A percentile compares a stretch with the other conserved stretches of the same genome.
phyloP scores from a whole-genome alignment of 2,329 filamentous ascomycete species.

The Verticillium isaacii region DNA sequence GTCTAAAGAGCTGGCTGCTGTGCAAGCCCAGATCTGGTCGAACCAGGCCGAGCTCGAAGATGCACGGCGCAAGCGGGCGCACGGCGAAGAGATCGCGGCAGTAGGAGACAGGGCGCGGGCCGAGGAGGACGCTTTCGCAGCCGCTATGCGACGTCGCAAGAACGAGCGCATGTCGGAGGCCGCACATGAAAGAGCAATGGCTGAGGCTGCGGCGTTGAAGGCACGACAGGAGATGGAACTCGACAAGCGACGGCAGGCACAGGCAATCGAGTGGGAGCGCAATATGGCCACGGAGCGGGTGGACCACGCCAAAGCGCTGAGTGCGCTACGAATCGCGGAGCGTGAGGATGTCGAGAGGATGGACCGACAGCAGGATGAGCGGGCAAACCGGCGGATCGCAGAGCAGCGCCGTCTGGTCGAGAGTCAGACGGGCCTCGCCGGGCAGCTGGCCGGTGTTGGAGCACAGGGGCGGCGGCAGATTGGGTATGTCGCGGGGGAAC shows the following conservation, averaged over 20 bases:
- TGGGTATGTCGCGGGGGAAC: slow-evolving; percentile 50
- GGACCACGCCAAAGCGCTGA: slow-evolving; percentile 44
- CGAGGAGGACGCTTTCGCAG: slow-evolving; percentile 38
- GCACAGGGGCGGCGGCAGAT: slow-evolving; percentile 42
- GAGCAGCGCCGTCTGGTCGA: slow-evolving; percentile 49
- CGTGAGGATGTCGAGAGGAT: slow-evolving; percentile 45
- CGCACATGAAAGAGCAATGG: slow-evolving; percentile 41
- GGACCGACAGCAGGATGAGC: slow-evolving; percentile 39
- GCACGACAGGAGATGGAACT: slow-evolving; percentile 39
- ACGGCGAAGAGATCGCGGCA: slow-evolving; percentile 37
- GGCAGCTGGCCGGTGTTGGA: slow-evolving; percentile 23
- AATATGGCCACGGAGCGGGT: slow-evolving; percentile 39
- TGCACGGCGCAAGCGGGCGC: slow-evolving; percentile 39
- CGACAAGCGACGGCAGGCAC: slow-evolving; percentile 37
- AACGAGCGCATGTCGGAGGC: slow-evolving; percentile 30
- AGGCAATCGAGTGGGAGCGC: slow-evolving; percentile 44
- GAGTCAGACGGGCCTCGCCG: slow-evolving; percentile 33
- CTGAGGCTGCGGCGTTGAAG: slow-evolving; percentile 38
- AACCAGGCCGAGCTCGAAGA: slow-evolving; percentile 48
- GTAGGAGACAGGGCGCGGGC: slow-evolving; percentile 39
- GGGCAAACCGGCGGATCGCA: slow-evolving; percentile 39
- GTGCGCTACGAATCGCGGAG: slow-evolving; percentile 43
- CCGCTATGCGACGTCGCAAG: slow-evolving; percentile 28
- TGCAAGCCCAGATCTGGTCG: slow-evolving; percentile 45
- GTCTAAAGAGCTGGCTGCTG: slow-evolving; percentile 44